Base-by-base conservation (phyloP, 805 yeast species). In the Saccharomycopsis synnaedendra region DNA sequence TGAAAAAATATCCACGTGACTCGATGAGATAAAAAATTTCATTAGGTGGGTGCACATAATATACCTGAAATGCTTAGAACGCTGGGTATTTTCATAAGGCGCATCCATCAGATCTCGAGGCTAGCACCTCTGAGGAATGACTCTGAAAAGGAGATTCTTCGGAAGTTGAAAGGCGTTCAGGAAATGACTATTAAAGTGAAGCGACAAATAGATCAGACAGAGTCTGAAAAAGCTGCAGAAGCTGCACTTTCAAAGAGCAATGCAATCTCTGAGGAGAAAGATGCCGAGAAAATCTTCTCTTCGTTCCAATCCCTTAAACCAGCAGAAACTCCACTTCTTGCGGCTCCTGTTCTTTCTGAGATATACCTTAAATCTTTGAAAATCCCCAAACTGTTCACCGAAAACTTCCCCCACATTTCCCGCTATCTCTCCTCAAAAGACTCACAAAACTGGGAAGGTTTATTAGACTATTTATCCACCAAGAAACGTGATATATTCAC, bases 361-460 rank as follows among this genome's bases (percentile, higher is more conserved):
- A 42, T 1, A 32, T 55, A 3, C n/a, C 46, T 4, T 39, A 44
- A 45, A 10, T 58, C 59, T 2, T 52, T 55, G 27, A 30, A 55
- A 3, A 39, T 74, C 3, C 75, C 76, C 0, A 56, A 54, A 0
- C 32, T 62, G 0, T 60, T 74, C 5, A 50, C 60, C 9, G 64
- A 62, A 3, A 62, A 62, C 42, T 56, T 75, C 4, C 78, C 76
- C 0, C 63, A 69, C 29, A 61, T 74, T 0, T 60, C 69, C 1
- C 64, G 60, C 42, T 64, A 61, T 54, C 59, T 74, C 38, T 67
- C 69, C 1, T 63, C 68, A 5, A 64, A 64, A 50, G 62, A 65
- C 4, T 53, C 61, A 44, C 74, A 70, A 50, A 66, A 73, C 53
- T 75, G 80, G 80, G 52, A 56, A 3, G 48, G 63, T 41, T 65